A percentile compares a stretch with the other conserved stretches of the same genome.
Conservation (phyloP, 345 rosid genomes). For the Triadica sebifera region DNA sequence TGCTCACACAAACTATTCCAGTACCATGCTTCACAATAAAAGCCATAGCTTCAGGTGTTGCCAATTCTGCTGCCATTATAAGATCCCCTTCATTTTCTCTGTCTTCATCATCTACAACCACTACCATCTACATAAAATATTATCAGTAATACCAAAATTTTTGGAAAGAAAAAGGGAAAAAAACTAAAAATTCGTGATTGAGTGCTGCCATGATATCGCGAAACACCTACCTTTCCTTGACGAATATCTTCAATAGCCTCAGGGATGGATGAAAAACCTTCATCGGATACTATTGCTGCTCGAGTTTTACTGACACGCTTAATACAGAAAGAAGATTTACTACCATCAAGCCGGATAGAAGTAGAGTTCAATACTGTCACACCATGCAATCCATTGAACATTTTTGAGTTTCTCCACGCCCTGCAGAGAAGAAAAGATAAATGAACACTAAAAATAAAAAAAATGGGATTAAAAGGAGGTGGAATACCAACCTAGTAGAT, state of each 20-base stretch:
- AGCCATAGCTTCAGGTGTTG: slow-evolving; percentile 93
- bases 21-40: slow-evolving; percentile 89
- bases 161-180: neutral
- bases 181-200: neutral
- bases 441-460: neutral
- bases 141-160: slow-evolving; percentile 8
- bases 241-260: slow-evolving; percentile 91
- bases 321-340: slow-evolving; percentile 33
- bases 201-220: neutral
- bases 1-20: slow-evolving; percentile 89
- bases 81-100: slow-evolving; percentile 95
- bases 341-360: slow-evolving; percentile 18
- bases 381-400: slow-evolving; percentile 40
- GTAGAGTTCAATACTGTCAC: slow-evolving; percentile 28
- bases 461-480: neutral
- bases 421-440: slow-evolving; percentile 30
- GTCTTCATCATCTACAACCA: slow-evolving; percentile 93
- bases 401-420: slow-evolving; percentile 38
- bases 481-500: neutral
- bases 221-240: slow-evolving; percentile 69
- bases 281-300: slow-evolving; percentile 57
- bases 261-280: slow-evolving; percentile 74
- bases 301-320: slow-evolving; percentile 41
- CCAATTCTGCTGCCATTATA: slow-evolving; percentile 80
- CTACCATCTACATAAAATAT: slow-evolving; percentile 59